Base-by-base conservation (phyloP, 306 rosid genomes). In the Acacia acuminata region DNA sequence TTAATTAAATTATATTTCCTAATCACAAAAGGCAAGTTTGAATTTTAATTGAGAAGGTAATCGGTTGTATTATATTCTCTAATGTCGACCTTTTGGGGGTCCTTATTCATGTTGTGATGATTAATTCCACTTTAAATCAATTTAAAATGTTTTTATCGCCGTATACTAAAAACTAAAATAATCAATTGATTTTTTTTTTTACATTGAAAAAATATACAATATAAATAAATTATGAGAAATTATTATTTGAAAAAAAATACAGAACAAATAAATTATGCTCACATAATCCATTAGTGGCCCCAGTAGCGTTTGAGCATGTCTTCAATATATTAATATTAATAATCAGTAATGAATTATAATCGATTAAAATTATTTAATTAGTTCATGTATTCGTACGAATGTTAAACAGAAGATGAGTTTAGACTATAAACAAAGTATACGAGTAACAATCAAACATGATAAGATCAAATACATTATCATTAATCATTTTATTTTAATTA, bases 241-340 rank as follows among this genome's bases (percentile, higher is more conserved):
- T 63, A 63, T 25, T 63, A 27, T n/a, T 7, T 25, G 1, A 5
- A 14, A 58, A 55, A 55, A 14, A 55, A 55, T 4, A 3, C 40
- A 67, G 19, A 68, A 36, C 3, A 20, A 34, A 24, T 11, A 51
- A 36, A 7, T 36, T 56, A 40, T 24, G 22, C 34, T 56, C 56
- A 34, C 27, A 38, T 9, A 53, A n/a, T 55, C 70, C 38, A 70
- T 42, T 16, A 71, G 12, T 16, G 47, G 42, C 48, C 20, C 51
- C 20, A 34, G 82, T 38, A 14, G 70, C 22, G n/a, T 70, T 51
- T 70, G 60, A 69, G 51, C 60, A 42, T 79, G 70, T 55, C 58
- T 53, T 16, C 12, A 56, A 5, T 14, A 79, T 67, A 50, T 36
- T 50, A 50, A 14, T 50, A 50, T 16, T 25, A 40, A 10, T 68